Conservation (phyloP, 2,329 filamentous ascomycete species). For the Pochonia chlamydosporia region DNA sequence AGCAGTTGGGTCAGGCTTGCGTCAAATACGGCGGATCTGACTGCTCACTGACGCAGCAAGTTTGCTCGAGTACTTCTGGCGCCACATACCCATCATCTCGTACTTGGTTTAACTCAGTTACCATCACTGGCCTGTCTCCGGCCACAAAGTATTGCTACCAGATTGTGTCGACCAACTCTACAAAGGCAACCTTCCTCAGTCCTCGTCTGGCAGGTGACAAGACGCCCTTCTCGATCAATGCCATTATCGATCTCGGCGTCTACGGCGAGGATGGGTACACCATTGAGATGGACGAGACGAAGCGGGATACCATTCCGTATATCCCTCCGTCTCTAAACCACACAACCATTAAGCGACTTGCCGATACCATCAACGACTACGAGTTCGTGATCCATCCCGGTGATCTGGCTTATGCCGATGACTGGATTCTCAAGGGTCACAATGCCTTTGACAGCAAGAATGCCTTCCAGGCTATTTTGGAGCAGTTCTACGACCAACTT, state of each 20-base stretch:
- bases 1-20: slow-evolving; percentile 36
- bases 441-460: slow-evolving; percentile 42
- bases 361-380: slow-evolving; percentile 45
- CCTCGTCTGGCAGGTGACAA: slow-evolving; percentile 47
- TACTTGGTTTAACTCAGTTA: slow-evolving; percentile 45
- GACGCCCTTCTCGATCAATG: slow-evolving; percentile 45
- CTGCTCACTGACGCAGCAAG: slow-evolving; percentile 27
- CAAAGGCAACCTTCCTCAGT: slow-evolving; percentile 46
- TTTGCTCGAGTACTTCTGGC: slow-evolving; percentile 39
- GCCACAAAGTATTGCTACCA: slow-evolving; percentile 57
- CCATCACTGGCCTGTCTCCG: slow-evolving; percentile 37
- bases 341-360: slow-evolving; percentile 51
- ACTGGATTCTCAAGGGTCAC: slow-evolving; percentile 42
- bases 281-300: slow-evolving; percentile 33
- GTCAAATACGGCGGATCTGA: slow-evolving; percentile 45
- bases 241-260: slow-evolving; percentile 47
- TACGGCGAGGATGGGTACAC: slow-evolving; percentile 26
- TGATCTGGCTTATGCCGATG: slow-evolving; percentile 54
- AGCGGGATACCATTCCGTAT: slow-evolving; percentile 41
- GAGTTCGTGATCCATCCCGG: slow-evolving; percentile 49
- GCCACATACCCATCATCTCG: slow-evolving; percentile 47
- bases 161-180: slow-evolving; percentile 51
- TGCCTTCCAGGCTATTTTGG: slow-evolving; percentile 51
- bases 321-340: slow-evolving; percentile 49
- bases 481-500: slow-evolving; percentile 42